Percentiles rank a stretch among this genome's conserved stretches.
These are phyloP conservation scores for Fusarium haematococcum DNA, from an alignment of 2,329 filamentous ascomycete genomes.

Conservation along the genomic window DNA sequence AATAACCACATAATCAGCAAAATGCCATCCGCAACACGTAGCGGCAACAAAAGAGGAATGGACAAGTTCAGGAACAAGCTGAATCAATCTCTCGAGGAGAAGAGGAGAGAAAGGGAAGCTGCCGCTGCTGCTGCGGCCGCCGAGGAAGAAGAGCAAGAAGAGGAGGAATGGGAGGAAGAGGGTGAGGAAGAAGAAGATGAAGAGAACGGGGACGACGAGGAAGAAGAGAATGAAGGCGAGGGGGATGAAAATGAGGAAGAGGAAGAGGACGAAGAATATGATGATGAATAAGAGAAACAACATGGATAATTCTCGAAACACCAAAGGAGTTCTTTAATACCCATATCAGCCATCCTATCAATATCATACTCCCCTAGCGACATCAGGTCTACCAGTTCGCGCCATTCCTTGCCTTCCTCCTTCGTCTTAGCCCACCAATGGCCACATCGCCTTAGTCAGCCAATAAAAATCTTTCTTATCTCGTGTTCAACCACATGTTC, in stretches of 20 bases:
- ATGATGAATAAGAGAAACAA: not conserved
- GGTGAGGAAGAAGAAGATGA: not conserved
- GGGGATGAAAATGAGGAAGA: not conserved
- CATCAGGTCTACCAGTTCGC: not conserved
- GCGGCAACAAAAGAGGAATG: not conserved
- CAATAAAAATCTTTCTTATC: constrained; percentile 9
- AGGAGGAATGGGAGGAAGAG: not conserved
- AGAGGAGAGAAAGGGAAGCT: not conserved
- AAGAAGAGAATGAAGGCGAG: not conserved
- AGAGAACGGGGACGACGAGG: not conserved
- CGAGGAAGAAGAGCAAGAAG: not conserved
- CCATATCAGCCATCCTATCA: not conserved
- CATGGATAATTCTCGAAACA: not conserved
- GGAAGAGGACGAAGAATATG: not conserved
- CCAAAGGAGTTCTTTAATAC: not conserved
- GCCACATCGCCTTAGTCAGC: constrained; percentile 26
- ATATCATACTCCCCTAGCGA: not conserved
- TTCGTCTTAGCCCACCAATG: not conserved
- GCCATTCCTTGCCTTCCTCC: not conserved
- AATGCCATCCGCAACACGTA: not conserved
- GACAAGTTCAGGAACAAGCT: not conserved
- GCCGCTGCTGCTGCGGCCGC: not conserved
- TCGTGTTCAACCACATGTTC: not conserved
- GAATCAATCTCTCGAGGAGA: not conserved
- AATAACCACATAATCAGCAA: not conserved